Evolutionary conservation across 73 alveolate species (phyloP).

Genomic region (Symbiodinium pilosum): DNA sequence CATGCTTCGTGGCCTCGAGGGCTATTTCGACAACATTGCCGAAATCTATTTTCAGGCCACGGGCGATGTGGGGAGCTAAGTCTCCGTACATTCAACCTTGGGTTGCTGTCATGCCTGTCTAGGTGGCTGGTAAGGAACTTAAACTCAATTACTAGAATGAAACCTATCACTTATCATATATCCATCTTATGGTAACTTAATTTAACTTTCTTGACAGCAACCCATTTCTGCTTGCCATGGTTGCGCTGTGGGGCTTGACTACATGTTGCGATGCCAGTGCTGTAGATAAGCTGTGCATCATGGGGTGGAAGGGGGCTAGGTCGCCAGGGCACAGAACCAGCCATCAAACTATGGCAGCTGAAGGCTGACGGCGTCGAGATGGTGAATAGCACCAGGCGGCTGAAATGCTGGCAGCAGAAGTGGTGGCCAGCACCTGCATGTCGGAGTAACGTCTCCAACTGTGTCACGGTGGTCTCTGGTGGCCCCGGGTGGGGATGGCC

Average conservation of each 20-base stretch:
- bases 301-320: no score
- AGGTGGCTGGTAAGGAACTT: no score
- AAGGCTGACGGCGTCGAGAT: slow-evolving; percentile 62
- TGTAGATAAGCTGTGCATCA: no score
- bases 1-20: no score
- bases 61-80: slow-evolving; percentile 25
- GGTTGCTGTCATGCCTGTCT: no score
- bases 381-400: slow-evolving; percentile 5
- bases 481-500: slow-evolving; percentile 56
- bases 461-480: slow-evolving; percentile 46
- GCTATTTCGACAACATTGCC: not conserved
- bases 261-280: no score
- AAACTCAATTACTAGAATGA: no score
- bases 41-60: slow-evolving; percentile 14
- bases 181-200: no score
- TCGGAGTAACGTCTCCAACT: slow-evolving; percentile 22
- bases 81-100: no score
- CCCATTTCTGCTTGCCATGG: not conserved
- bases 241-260: not conserved
- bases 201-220: not conserved
- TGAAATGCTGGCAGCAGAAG: slow-evolving; percentile 72
- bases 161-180: no score
- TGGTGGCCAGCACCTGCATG: slow-evolving; percentile 93
- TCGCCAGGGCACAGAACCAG: no score
- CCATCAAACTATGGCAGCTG: no score